These are phyloP conservation scores for Xylaria polymorpha DNA, from an alignment of 2,329 filamentous ascomycete genomes.

Conservation along the genomic window DNA sequence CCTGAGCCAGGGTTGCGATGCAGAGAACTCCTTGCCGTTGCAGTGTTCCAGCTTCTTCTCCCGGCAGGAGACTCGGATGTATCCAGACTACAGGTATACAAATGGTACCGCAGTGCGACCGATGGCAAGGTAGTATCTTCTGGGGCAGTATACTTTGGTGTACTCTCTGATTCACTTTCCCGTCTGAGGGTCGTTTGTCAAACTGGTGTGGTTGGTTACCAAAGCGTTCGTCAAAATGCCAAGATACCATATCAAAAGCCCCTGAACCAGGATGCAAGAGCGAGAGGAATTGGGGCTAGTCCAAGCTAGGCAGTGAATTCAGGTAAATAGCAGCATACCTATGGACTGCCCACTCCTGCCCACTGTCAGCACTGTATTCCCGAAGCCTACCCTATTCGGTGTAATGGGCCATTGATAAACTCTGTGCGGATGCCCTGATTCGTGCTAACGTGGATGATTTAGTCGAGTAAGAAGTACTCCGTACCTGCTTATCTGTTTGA, in stretches of 20 bases:
- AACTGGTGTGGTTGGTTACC: conserved; percentile 26
- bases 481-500: not conserved
- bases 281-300: conserved; percentile 11
- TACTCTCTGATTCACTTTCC: conserved; percentile 3
- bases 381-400: conserved; percentile 33
- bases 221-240: conserved; percentile 26
- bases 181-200: conserved; percentile 6
- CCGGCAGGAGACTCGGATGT: not conserved
- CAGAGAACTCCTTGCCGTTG: conserved; percentile 2
- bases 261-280: conserved; percentile 25
- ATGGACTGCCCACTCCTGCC: not conserved
- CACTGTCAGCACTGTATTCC: conserved; percentile 29
- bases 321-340: not conserved
- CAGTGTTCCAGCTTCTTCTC: conserved; percentile 2
- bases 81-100: not conserved
- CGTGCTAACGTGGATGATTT: not conserved
- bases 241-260: conserved; percentile 22
- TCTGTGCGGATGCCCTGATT: conserved; percentile 13
- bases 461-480: too few relatives aligned
- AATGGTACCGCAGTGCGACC: not conserved
- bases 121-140: not conserved
- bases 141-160: not conserved
- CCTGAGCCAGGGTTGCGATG: not conserved
- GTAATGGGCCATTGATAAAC: conserved; percentile 8
- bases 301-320: conserved; percentile 4